A percentile compares a stretch with the other conserved stretches of the same genome.
These are phyloP conservation scores for Multifurca ochricompacta DNA, from an alignment of 768 basidiomycete species.

Conservation along the genomic window DNA sequence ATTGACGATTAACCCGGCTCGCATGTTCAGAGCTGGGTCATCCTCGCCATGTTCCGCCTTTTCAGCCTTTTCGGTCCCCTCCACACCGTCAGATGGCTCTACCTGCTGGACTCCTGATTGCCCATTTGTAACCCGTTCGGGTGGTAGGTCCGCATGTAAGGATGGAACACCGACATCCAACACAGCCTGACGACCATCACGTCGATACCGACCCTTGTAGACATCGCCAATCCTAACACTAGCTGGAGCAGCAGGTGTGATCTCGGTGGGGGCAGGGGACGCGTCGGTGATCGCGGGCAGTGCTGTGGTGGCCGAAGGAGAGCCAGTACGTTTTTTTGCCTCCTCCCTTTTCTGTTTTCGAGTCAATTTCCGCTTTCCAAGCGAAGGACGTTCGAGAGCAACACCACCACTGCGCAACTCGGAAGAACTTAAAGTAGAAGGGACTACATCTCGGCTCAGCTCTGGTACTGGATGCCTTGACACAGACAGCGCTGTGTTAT, in stretches of 20 bases:
- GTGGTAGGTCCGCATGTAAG: not conserved
- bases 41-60: not conserved
- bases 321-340: not conserved
- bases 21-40: constrained; percentile 1
- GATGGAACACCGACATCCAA: not conserved
- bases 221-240: not conserved
- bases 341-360: constrained; percentile 4
- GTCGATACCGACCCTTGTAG: not conserved
- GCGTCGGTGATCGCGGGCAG: not conserved
- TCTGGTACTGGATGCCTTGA: not conserved
- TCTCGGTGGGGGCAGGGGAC: not conserved
- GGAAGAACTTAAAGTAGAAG: not conserved
- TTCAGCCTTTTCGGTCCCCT: not conserved
- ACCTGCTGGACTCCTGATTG: not conserved
- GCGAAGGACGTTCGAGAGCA: not conserved
- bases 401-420: not conserved
- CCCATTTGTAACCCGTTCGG: not conserved
- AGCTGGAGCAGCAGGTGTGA: not conserved
- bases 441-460: too few species aligned
- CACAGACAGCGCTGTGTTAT: not conserved
- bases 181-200: not conserved
- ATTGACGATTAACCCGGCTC: constrained; percentile 9
- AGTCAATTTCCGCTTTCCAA: not conserved
- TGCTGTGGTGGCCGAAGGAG: not conserved
- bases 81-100: not conserved